Conservation (phyloP, 129 eudicot genomes). For the Chrysanthemum seticuspe region DNA sequence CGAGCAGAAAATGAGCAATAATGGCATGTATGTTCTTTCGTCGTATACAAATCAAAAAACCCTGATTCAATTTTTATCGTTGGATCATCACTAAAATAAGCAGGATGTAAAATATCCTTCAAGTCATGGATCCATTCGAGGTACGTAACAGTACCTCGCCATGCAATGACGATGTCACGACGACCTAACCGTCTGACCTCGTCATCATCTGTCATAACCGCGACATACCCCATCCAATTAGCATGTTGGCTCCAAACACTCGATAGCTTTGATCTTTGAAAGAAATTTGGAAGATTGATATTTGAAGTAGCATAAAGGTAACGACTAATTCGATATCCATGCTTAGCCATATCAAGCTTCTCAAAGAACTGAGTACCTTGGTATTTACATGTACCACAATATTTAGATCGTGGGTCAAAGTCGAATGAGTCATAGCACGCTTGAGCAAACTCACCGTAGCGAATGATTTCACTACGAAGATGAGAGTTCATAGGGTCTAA, state of each 20-base stretch:
- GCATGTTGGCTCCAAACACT: conserved; percentile 82
- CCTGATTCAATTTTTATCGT: conserved; percentile 70
- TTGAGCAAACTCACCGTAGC: conserved; percentile 78
- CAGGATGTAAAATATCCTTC: conserved; percentile 65
- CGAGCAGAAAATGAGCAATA: conserved; percentile 77
- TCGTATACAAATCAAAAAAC: conserved; percentile 69
- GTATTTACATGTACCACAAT: conserved; percentile 82
- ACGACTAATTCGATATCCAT: conserved; percentile 53
- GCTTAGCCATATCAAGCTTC: conserved; percentile 45
- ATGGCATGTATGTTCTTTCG: conserved; percentile 49
- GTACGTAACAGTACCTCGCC: conserved; percentile 83
- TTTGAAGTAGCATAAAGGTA: conserved; percentile 72
- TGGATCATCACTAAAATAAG: conserved; percentile 65
- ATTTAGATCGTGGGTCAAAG: conserved; percentile 76
- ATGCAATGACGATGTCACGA: conserved; percentile 59
- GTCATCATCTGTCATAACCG: conserved; percentile 48
- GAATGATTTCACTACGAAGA: conserved; percentile 63
- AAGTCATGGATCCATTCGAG: conserved; percentile 82
- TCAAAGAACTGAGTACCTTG: conserved; percentile 53
- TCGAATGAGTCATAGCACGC: conserved; percentile 82
- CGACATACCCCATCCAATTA: conserved; percentile 85
- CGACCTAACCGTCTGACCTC: conserved; percentile 61
- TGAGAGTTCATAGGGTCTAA: conserved; percentile 67
- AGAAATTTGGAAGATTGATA: conserved; percentile 67
- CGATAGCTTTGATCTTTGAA: conserved; percentile 51